Evolutionary conservation across 805 yeast genomes (phyloP).

Genomic region (Metschnikowia reukaufii): DNA sequence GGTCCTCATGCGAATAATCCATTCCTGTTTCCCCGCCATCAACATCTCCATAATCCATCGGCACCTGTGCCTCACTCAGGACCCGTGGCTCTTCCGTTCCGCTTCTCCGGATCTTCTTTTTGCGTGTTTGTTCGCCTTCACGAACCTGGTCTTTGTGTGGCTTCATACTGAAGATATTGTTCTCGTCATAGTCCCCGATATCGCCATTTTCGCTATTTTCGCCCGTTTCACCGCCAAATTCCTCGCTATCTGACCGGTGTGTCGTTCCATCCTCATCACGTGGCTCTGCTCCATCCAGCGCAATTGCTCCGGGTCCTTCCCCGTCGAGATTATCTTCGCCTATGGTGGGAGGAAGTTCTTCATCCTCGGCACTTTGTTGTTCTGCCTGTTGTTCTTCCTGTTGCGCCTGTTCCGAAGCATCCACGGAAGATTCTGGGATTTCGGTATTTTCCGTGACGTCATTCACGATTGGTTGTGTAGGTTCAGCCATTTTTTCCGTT

Average conservation of each 20-base stretch:
- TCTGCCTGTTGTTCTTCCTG: conserved; percentile 15
- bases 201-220: neutral
- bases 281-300: conserved; percentile 10
- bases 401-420: conserved; percentile 8
- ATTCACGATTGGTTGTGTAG: neutral
- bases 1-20: conserved; percentile 34
- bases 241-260: conserved; percentile 4
- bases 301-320: conserved; percentile 15
- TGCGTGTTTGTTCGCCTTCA: conserved; percentile 18
- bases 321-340: conserved; percentile 17
- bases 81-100: conserved; percentile 7
- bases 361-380: conserved; percentile 17
- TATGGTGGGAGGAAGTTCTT: conserved; percentile 16
- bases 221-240: neutral
- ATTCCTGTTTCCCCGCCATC: conserved; percentile 11
- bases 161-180: conserved; percentile 17
- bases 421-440: neutral
- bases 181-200: conserved; percentile 14
- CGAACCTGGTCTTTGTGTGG: conserved; percentile 16
- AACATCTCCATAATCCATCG: conserved; percentile 8
- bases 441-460: neutral
- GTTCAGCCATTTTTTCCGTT: conserved; percentile 3
- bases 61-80: conserved; percentile 11
- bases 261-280: conserved; percentile 4
- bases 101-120: conserved; percentile 21